Evolutionary conservation across 148 eudicot genomes (phyloP).

Genomic region (Camellia granthamiana): DNA sequence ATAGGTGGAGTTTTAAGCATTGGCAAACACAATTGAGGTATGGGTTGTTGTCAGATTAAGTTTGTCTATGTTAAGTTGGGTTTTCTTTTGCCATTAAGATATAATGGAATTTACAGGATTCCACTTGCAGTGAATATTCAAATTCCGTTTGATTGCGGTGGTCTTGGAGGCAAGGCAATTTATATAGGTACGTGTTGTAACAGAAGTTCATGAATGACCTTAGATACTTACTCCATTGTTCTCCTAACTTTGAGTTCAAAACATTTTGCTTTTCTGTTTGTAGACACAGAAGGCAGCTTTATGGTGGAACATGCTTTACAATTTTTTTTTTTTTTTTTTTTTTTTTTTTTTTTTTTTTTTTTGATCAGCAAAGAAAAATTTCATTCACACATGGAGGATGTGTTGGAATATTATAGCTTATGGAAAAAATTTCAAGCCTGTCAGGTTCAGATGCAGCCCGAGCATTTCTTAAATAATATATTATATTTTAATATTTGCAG

Average conservation of each 20-base stretch:
- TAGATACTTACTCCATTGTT: neutral
- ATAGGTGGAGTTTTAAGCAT: conserved; percentile 94
- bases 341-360: too few relatives aligned
- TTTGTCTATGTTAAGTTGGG: neutral
- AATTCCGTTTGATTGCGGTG: conserved; percentile 80
- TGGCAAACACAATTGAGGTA: conserved; percentile 96
- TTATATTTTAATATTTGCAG: conserved; percentile 82
- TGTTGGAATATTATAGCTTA: conserved; percentile 41
- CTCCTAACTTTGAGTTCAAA: conserved; percentile 25
- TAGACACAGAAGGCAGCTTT: conserved; percentile 98
- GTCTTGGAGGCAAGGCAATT: conserved; percentile 84
- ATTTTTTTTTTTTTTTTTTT: too few relatives aligned
- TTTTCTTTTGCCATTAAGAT: conserved; percentile 18
- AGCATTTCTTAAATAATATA: conserved; percentile 73
- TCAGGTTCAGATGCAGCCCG: conserved; percentile 43
- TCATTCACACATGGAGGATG: conserved; percentile 66
- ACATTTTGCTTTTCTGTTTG: conserved; percentile 11
- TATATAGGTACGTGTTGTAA: conserved; percentile 61
- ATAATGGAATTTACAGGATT: conserved; percentile 54
- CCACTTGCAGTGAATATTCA: conserved; percentile 94
- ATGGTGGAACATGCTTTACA: conserved; percentile 95
- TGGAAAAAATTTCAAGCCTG: conserved; percentile 35
- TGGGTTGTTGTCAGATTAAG: conserved; percentile 12
- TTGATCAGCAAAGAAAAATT: too few relatives aligned
- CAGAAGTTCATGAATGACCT: conserved; percentile 1